Percentiles rank a stretch among this genome's conserved stretches.
Evolutionary conservation across 2,329 filamentous ascomycete genomes (phyloP).

Genomic region (Apiospora saccharicola): DNA sequence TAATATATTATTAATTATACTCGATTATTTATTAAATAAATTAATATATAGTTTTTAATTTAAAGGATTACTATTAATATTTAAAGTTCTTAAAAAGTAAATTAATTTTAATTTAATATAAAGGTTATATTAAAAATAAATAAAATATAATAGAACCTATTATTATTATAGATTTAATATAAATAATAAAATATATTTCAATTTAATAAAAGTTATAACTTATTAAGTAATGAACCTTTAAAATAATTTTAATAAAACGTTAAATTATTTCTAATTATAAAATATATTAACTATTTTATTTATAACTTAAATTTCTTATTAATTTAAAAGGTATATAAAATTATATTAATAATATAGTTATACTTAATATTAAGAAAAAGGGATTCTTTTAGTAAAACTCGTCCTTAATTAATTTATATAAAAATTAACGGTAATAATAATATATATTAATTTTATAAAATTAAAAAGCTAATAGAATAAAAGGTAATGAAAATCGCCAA

Average conservation of each 20-base stretch:
- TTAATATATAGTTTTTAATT: background rate
- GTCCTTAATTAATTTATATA: background rate
- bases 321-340: too few species aligned
- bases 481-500: background rate
- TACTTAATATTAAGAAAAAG: too few species aligned
- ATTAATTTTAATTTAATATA: background rate
- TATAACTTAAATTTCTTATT: too few species aligned
- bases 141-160: background rate
- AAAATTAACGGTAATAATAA: background rate
- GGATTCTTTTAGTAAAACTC: too few species aligned
- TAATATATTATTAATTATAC: background rate
- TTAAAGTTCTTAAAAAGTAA: background rate
- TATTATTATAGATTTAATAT: background rate
- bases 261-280: background rate
- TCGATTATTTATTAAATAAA: background rate
- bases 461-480: background rate
- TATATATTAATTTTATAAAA: background rate
- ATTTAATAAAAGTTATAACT: too few species aligned
- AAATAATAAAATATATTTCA: background rate
- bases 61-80: background rate
- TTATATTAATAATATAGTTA: too few species aligned
- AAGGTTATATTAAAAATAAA: background rate
- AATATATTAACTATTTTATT: background rate
- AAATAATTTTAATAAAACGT: background rate
- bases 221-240: background rate